These are phyloP conservation scores for Phytophthora melonis DNA, from an alignment of 352 stramenopile species.

Conservation along the genomic window DNA sequence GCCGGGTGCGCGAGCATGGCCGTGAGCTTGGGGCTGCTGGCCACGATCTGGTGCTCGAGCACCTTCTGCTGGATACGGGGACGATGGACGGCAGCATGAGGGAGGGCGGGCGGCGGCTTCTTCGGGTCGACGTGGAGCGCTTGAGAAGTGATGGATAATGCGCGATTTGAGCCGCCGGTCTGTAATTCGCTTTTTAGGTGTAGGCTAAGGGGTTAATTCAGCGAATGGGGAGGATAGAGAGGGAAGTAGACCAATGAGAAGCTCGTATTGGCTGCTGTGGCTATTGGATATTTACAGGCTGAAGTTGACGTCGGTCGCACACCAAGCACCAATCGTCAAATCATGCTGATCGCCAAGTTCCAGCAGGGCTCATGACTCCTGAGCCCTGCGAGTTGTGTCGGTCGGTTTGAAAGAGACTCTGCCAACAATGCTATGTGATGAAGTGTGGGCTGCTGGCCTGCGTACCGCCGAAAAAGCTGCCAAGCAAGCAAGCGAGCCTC, in stretches of 20 bases:
- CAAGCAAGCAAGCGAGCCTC: constrained; percentile 1
- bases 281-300: constrained; percentile 6
- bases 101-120: not conserved
- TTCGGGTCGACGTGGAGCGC: constrained; percentile 13
- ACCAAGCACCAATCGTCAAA: constrained; percentile 21
- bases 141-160: constrained; percentile 6
- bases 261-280: not conserved
- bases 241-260: constrained; percentile 11
- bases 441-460: not conserved
- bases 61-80: constrained; percentile 75
- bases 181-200: constrained; percentile 8
- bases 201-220: not conserved
- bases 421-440: not conserved
- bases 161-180: constrained; percentile 2
- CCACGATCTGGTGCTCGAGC: constrained; percentile 66
- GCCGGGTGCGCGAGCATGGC: constrained; percentile 80
- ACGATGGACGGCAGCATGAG: constrained; percentile 69
- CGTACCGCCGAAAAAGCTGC: constrained; percentile 4
- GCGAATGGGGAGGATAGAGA: not conserved
- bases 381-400: not conserved
- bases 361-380: too few relatives aligned
- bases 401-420: not conserved
- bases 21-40: constrained; percentile 67
- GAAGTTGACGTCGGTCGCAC: constrained; percentile 4
- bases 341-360: not conserved